phyloP scores from a whole-genome alignment of 1,284 basidiomycete genomes.

The Moesziomyces sp. region DNA sequence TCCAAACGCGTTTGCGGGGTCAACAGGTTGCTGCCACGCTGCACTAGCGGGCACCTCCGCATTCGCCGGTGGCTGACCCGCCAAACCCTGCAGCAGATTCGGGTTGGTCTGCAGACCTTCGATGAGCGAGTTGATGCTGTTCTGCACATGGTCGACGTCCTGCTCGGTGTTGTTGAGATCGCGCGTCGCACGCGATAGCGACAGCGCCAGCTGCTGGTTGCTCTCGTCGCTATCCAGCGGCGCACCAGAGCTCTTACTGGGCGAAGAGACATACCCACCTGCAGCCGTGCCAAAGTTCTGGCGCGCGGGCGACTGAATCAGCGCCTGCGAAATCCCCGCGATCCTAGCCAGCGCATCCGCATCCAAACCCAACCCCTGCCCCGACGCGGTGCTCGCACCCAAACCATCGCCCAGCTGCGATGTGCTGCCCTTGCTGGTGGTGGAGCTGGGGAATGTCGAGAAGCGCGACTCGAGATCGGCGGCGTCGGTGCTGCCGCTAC shows the following conservation, averaged over 20 bases:
- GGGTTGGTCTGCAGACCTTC: conserved; percentile 75
- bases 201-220: conserved; percentile 45
- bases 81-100: conserved; percentile 15
- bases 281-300: conserved; percentile 6
- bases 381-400: neutral
- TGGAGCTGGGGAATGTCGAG: conserved; percentile 19
- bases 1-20: neutral
- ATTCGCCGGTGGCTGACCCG: neutral
- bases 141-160: conserved; percentile 79
- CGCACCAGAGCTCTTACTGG: conserved; percentile 12
- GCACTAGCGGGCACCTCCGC: neutral
- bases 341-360: conserved; percentile 39
- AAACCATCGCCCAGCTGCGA: conserved; percentile 3
- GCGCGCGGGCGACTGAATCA: conserved; percentile 40
- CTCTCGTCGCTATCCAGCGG: conserved; percentile 19
- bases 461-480: conserved; percentile 35
- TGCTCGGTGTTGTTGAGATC: conserved; percentile 76
- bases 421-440: neutral
- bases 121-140: conserved; percentile 79
- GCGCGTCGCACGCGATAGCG: conserved; percentile 27
- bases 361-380: conserved; percentile 33
- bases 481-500: conserved; percentile 1
- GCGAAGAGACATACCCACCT: conserved; percentile 11
- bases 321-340: conserved; percentile 45
- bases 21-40: conserved; percentile 6